Evolutionary conservation across 345 rosid species (phyloP), one percentile per base, ranked within the genome.

Genomic region (Kernera saxatilis): DNA sequence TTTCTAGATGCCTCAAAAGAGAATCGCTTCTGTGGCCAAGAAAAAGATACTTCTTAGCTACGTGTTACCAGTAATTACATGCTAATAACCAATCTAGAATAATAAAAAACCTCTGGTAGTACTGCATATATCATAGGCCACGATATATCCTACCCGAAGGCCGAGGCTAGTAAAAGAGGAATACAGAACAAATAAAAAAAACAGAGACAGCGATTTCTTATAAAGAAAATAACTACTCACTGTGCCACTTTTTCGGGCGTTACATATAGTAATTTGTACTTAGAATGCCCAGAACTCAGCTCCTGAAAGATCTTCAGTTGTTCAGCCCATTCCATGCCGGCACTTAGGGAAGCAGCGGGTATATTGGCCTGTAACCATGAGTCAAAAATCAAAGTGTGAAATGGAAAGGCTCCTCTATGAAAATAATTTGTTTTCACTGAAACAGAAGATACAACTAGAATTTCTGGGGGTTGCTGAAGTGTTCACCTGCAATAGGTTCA

Each of bases 171-270:
- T 56, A 49, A 23, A 52, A 36, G 51, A 64, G 6, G 53, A 56
- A 48, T 44, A 65, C 15, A 27, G 39, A 29, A 40, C 18, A 14
- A 32, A 40, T 10, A n/a, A 1, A 15, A 49, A 29, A 26, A 52
- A 27, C 23, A 26, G 27, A 45, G 3, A 25, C 7, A 37, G 37
- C 6, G 43, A 45, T 14, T 33, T 5, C 35, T 10, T 32, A 45
- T 5, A 37, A 27, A 19, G 2, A 33, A 9, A 21, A 37, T 55
- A 26, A 48, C 74, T 40, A 84, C 96, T 91, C 79, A 93, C 99
- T 78, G 90, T 21, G 99, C 99, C 74, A 94, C 99, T 81, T 94
- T 94, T 81, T 94, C 99, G 50, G 99, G 99, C 4, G 99, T 94
- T 74, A 91, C 97, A 74, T 88, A 94, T 75, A 94, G 77, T 73